Conservation (phyloP, 2,329 filamentous ascomycete genomes). For the Verruconis gallopava region DNA sequence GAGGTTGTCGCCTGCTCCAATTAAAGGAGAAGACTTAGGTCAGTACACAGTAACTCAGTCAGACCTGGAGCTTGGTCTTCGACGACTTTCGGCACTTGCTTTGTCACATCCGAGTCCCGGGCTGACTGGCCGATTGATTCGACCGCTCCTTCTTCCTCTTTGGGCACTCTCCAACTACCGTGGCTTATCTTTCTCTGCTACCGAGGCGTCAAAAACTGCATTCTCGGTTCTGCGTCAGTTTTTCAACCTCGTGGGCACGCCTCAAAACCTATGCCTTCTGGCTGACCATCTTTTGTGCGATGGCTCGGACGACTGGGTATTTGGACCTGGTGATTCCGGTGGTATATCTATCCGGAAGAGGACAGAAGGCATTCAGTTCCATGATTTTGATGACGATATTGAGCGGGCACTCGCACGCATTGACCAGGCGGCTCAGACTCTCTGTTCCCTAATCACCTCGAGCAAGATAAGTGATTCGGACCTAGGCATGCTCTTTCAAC, state of each 20-base stretch:
- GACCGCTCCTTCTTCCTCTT: slow-evolving; percentile 45
- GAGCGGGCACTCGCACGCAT: slow-evolving; percentile 1
- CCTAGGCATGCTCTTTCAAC: too few relatives aligned
- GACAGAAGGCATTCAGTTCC: background rate
- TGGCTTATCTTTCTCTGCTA: slow-evolving; percentile 20
- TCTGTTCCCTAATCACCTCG: slow-evolving; percentile 1
- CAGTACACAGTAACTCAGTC: slow-evolving; percentile 31
- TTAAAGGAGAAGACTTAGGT: too few relatives aligned
- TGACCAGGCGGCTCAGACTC: background rate
- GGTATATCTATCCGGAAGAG: slow-evolving; percentile 38
- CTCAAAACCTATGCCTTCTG: slow-evolving; percentile 37
- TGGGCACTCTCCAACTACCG: slow-evolving; percentile 43
- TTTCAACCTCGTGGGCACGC: slow-evolving; percentile 42
- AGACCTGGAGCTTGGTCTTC: slow-evolving; percentile 39
- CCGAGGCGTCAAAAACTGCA: slow-evolving; percentile 30
- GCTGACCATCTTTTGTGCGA: slow-evolving; percentile 43
- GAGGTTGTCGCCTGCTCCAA: too few relatives aligned
- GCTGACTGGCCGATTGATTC: slow-evolving; percentile 47
- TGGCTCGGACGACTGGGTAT: slow-evolving; percentile 43
- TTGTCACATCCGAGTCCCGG: slow-evolving; percentile 55
- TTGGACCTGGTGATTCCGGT: slow-evolving; percentile 31
- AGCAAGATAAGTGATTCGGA: slow-evolving; percentile 75
- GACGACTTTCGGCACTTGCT: slow-evolving; percentile 42
- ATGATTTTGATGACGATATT: background rate
- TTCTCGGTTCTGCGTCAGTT: slow-evolving; percentile 41